Base-by-base conservation (phyloP, 2,329 filamentous ascomycete species). In the Sporothrix pallida region DNA sequence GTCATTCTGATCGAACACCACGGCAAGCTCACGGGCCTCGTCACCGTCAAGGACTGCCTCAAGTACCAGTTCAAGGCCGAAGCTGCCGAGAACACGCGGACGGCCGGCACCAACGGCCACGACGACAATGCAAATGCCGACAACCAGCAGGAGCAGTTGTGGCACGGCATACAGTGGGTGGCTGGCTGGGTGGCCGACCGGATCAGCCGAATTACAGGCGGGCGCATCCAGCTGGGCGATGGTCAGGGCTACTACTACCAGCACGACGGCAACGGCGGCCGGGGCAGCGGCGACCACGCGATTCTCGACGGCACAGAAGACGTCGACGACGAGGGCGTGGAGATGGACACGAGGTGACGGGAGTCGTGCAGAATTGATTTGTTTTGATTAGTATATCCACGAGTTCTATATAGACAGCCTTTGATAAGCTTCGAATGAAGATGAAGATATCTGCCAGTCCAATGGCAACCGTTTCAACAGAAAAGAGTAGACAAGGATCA, bases 21-120 rank as follows among this genome's bases (percentile, higher is more conserved):
- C 74, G 96, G 96, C 15, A 89, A 89, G 69, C 87, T 99, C 1
- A 89, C 88, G 0, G 96, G 96, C 0, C 86, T 99, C 0, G 93
- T 99, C 0, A 99, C 96, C 0, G 93, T 98, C 75, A 99, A 99
- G 81, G 96, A 99, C 81, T 98, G 96, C 78, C 84, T 99, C 73
- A 97, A 96, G 81, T 98, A 97, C 79, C 95, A 99, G 82, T 97
- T 98, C 88, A 97, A 96, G 84, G 93, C 93, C 0, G 96, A 99
- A 81, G 93, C 93, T 9, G 90, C 92, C 58, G 94, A 96, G 82
- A 91, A 93, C 78, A 54, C 72, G 26, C 75, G 74, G n/a, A 60
- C 26, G 4, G 87, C 89, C 46, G 89, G 91, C 73, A 83, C 87
- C 62, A 82, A 84, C 37, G 17, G 26, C 20, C 81, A 89, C 72